Percentiles rank a stretch among this genome's conserved stretches.
These are phyloP conservation scores for Penicillium sp. DNA, from an alignment of 2,329 filamentous ascomycete species.

Conservation along the genomic window DNA sequence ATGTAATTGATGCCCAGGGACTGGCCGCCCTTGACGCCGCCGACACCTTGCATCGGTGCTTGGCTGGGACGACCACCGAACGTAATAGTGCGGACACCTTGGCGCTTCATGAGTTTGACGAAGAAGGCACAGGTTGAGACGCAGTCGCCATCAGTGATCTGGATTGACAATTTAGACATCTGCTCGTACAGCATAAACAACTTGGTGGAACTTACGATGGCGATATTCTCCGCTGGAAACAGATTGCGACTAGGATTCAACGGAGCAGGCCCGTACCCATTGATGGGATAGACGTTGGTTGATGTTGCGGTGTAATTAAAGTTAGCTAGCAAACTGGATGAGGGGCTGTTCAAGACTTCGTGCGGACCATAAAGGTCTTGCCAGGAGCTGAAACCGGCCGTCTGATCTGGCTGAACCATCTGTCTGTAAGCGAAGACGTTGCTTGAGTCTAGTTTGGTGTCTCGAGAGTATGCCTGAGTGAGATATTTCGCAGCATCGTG, in stretches of 20 bases:
- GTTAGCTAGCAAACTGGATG: constrained; percentile 25
- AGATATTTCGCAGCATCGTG: constrained; percentile 40
- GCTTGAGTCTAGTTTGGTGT: constrained; percentile 14
- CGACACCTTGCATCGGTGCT: constrained; percentile 60
- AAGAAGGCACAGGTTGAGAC: constrained; percentile 61
- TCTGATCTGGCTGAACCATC: constrained; percentile 27
- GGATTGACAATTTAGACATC: background rate
- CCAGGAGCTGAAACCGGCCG: constrained; percentile 42
- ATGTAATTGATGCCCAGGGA: constrained; percentile 31
- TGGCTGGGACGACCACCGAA: constrained; percentile 59
- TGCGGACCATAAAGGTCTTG: constrained; percentile 44
- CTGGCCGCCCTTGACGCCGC: constrained; percentile 60
- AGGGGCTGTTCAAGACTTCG: constrained; percentile 16
- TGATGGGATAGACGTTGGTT: constrained; percentile 19
- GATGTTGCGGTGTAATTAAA: constrained; percentile 28
- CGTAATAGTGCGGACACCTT: constrained; percentile 56
- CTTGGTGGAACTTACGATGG: constrained; percentile 21
- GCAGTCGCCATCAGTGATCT: constrained; percentile 57
- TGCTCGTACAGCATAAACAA: background rate
- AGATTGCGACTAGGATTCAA: constrained; percentile 16
- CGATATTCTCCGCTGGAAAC: constrained; percentile 36
- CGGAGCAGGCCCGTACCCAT: constrained; percentile 24
- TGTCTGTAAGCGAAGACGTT: constrained; percentile 23
- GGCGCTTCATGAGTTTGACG: constrained; percentile 53
- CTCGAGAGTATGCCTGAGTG: constrained; percentile 27